Conservation (phyloP, 352 stramenopile species). For the Peronospora belbahrii region DNA sequence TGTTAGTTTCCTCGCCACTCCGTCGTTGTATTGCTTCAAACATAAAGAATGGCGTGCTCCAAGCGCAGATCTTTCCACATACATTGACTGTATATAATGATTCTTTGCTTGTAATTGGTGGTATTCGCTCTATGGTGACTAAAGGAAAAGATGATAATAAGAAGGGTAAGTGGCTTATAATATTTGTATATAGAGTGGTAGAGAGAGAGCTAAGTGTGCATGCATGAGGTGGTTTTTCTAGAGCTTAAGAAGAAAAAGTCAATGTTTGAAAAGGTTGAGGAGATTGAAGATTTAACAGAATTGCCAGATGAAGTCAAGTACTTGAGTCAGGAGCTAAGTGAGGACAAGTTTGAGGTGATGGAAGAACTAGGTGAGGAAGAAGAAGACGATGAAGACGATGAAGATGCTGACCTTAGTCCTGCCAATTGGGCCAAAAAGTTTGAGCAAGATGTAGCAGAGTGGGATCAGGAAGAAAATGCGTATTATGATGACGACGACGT, state of each 20-base stretch:
- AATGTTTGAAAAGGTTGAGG: constrained; percentile 48
- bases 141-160: constrained; percentile 44
- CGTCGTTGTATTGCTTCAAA: constrained; percentile 9
- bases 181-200: too few relatives aligned
- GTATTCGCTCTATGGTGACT: constrained; percentile 30
- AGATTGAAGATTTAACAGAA: constrained; percentile 37
- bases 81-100: constrained; percentile 9
- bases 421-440: constrained; percentile 61
- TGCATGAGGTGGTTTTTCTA: background rate
- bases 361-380: constrained; percentile 30
- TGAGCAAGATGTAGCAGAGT: constrained; percentile 51
- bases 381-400: constrained; percentile 26
- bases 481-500: constrained; percentile 7
- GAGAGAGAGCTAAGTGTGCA: background rate
- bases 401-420: constrained; percentile 38
- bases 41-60: constrained; percentile 11
- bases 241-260: constrained; percentile 52
- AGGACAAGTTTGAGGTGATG: constrained; percentile 24
- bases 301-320: constrained; percentile 58
- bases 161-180: constrained; percentile 19
- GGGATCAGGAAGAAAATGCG: constrained; percentile 33
- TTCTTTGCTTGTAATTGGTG: constrained; percentile 3
- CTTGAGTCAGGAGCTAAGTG: constrained; percentile 42
- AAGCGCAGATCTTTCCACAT: constrained; percentile 12
- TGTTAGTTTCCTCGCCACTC: too few relatives aligned